Evolutionary conservation across 192 early-diverging fungal genomes (phyloP), one percentile per base, ranked within the genome.

Genomic region (Kappamyces sp.): DNA sequence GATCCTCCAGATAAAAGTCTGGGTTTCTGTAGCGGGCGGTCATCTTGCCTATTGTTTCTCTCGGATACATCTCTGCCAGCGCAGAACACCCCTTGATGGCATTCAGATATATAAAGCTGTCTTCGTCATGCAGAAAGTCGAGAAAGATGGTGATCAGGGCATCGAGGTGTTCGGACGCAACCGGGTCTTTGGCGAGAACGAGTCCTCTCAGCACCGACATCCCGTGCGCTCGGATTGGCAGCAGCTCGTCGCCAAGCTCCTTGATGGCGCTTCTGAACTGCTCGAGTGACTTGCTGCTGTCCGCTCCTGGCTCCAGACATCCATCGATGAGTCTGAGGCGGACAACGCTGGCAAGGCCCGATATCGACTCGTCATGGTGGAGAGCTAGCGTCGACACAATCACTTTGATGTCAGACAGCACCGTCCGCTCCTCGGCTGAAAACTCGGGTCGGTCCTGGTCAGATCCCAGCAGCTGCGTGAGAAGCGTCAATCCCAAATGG

Each of bases 91-190:
- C 90, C 55, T 89, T 88, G 55, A 98, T 80, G 5, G 93, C 91
- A 70, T 95, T 95, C 37, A 98, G 77, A 58, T 98, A 92, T 36
- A 95, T 84, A 65, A 89, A 97, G 63, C 90, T 89, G 62, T 98
- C 94, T 6, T 84, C 77, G 47, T 90, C 81, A 44, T 82, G 71
- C 3, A 90, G 61, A 71, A 87, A 76, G 42, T 90, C 80, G 1
- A 92, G 68, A 80, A 94, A 95, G 3, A 93, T 72, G 53, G 78
- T 79, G 31, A 90, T 71, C 0, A 87, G 72, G 3, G 82, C 76
- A 23, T 84, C 82, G 8, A 95, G 57, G 44, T 83, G 75, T 1
- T 68, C 66, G 1, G 67, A 68, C 1, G 79, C 78, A 12, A 80
- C 59, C 15, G 82, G 75, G 66, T 89, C 85, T 43, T 76, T 82